Conservation (phyloP, 257 asterid species). For the Lycium barbarum region DNA sequence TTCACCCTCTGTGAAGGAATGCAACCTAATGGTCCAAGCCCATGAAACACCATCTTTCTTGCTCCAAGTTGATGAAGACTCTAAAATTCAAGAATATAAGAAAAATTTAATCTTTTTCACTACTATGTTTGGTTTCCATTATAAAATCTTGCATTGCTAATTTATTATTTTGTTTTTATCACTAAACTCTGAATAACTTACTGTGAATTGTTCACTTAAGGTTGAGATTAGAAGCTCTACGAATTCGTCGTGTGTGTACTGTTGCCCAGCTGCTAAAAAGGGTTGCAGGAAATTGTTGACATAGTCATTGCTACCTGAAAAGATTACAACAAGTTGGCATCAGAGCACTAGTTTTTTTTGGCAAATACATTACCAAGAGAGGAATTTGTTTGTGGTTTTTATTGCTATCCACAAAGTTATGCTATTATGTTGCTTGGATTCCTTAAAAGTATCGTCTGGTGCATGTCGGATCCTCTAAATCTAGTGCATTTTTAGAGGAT, state of each 20-base stretch:
- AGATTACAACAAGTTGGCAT: not conserved
- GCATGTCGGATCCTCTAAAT: not conserved
- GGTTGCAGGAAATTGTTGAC: conserved; percentile 88
- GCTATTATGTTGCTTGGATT: not conserved
- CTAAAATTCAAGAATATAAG: conserved; percentile 34
- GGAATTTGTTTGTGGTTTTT: not conserved
- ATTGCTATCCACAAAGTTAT: not conserved
- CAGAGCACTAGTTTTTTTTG: not conserved
- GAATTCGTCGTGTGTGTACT: conserved; percentile 74
- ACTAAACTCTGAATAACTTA: conserved; percentile 29
- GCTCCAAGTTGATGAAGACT: conserved; percentile 76
- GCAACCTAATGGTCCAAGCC: conserved; percentile 82
- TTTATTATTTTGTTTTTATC: not conserved
- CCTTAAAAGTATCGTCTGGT: accelerated
- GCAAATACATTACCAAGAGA: not conserved
- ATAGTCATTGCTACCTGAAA: conserved; percentile 84
- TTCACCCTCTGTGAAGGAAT: conserved; percentile 80
- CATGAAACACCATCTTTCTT: conserved; percentile 71
- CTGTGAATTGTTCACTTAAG: conserved; percentile 61
- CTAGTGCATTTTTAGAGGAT: not conserved
- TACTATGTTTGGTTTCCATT: not conserved
- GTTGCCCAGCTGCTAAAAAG: conserved; percentile 62
- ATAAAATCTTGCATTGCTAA: not conserved
- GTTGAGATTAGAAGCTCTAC: conserved; percentile 61
- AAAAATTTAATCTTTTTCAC: not conserved